Base-by-base conservation (phyloP, 2,329 filamentous ascomycete genomes). In the Aspergillus neoniger region DNA sequence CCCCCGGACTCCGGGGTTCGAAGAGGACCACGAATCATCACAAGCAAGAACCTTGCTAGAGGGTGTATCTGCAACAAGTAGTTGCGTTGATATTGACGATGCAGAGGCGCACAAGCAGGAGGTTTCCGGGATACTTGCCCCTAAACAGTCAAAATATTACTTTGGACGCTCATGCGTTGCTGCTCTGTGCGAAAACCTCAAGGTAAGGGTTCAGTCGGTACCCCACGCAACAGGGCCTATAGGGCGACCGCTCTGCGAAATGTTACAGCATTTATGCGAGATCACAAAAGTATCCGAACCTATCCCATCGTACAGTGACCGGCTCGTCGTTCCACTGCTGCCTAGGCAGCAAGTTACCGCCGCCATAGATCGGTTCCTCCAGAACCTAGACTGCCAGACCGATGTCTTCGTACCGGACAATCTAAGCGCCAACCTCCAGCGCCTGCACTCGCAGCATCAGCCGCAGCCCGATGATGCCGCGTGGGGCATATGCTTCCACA, bases 401-500 rank as follows among this genome's bases (percentile, higher is more conserved):
- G 54, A 56, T n/a, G 17, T 56, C 7, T 56, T 56, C 17, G 54
- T 56, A 1, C 54, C 54, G 5, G 28, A 30, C 7, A 19, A 47
- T 49, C 43, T 56, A 8, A 43, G 19, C 3, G 43, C 54, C 41
- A 56, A 49, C 25, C 54, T 49, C 12, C 41, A 56, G 10, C 54
- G 54, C n/a, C 15, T 56, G 14, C 38, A 56, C 32, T 48, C 54
- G 3, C 54, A 56, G 41, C 54, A 44, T 2, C 54, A 32, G 32
- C 32, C 17, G 17, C 54, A 44, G 17, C 23, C 54, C 2, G 54
- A 56, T 28, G 57, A 59, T 32, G 43, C 48, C 17, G 51, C 43
- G 9, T 59, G 57, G 57, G 51, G 50, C 3, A 59, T 53, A n/a
- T 59, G 57, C 43, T 59, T 59, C 30, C 53, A 59, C 9, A 32